Evolutionary conservation across 306 rosid species (phyloP), one percentile per base, ranked within the genome.

Genomic region (Prunus persica): DNA sequence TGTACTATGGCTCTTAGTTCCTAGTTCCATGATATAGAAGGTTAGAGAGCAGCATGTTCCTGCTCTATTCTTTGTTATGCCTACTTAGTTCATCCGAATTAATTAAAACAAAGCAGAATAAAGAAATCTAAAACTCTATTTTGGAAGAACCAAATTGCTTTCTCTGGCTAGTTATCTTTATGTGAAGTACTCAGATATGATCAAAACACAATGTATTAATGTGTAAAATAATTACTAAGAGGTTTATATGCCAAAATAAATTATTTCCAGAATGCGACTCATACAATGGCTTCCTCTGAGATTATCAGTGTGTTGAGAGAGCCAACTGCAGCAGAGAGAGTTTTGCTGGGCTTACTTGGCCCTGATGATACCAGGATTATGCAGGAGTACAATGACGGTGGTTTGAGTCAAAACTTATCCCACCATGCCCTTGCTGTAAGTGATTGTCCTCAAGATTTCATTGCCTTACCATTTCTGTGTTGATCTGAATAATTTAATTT

Each of bases 401-500:
- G 14, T 51, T 18, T 70, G 16, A 70, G 27, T 28, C 28, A 34
- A 38, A 68, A 68, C 58, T 68, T 68, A 20, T 14, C 72, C 41
- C 58, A 68, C 58, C 72, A 47, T 47, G 28, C 74, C 47, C 46
- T 70, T 50, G 63, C 49, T n/a, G 74, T 68, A 15, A 68, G 58
- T 18, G 62, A 55, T 51, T 70, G 63, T 70, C 58, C 61, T 70
- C 27, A 5, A 50, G 12, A 70, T 28, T 47, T 67, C 54, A 67
- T 50, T 51, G 12, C 18, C 18, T 16, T 49, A 27, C 61, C 8
- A 2, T 28, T 50, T 70, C 57, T 30, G 10, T 19, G 47, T 70
- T 50, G 11, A 38, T 70, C 47, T 70, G 19, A 51, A 70, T 51
- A 47, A 22, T 30, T 52, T 6, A 13, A 11, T 30, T 51, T 51